Conservation (phyloP, 495 filamentous ascomycete species). For the Glonium stellatum region DNA sequence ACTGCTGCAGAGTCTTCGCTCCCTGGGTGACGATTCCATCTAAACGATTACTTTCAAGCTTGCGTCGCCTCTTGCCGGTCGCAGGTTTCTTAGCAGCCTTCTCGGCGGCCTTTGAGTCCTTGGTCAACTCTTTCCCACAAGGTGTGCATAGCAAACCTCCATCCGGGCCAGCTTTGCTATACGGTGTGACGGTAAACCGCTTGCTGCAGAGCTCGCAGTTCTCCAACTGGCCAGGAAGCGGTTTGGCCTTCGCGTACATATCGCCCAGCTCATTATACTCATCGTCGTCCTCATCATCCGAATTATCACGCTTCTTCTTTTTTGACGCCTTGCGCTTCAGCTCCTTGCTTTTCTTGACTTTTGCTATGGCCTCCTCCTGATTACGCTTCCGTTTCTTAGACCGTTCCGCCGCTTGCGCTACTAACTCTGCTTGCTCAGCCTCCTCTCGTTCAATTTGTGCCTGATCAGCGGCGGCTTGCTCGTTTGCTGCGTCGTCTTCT, state of each 20-base stretch:
- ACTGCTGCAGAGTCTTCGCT: slow-evolving; percentile 63
- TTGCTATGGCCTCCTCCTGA: slow-evolving; percentile 57
- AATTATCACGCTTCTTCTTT: slow-evolving; percentile 40
- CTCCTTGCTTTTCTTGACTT: slow-evolving; percentile 71
- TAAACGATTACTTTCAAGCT: slow-evolving; percentile 68
- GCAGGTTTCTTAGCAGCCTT: slow-evolving; percentile 51
- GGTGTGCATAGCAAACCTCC: slow-evolving; percentile 78
- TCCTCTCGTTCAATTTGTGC: slow-evolving; percentile 24
- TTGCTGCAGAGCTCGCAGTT: slow-evolving; percentile 82
- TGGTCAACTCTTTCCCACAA: slow-evolving; percentile 71
- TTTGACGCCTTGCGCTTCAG: slow-evolving; percentile 49
- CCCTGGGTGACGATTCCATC: slow-evolving; percentile 65
- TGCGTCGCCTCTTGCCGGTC: slow-evolving; percentile 52
- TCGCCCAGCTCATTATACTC: slow-evolving; percentile 44
- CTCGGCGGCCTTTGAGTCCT: slow-evolving; percentile 52
- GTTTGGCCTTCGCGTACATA: slow-evolving; percentile 55
- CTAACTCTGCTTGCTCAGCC: slow-evolving; percentile 37
- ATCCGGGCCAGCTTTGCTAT: slow-evolving; percentile 71
- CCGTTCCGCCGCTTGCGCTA: slow-evolving; percentile 43
- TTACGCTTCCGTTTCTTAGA: slow-evolving; percentile 57
- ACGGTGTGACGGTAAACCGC: slow-evolving; percentile 89
- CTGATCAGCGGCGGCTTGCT: slow-evolving; percentile 21
- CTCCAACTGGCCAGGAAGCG: slow-evolving; percentile 74
- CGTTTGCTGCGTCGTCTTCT: slow-evolving; percentile 10
- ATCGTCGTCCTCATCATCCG: slow-evolving; percentile 42